phyloP scores from a whole-genome alignment of 2,329 filamentous ascomycete genomes.

The Dichotomopilus funicola region DNA sequence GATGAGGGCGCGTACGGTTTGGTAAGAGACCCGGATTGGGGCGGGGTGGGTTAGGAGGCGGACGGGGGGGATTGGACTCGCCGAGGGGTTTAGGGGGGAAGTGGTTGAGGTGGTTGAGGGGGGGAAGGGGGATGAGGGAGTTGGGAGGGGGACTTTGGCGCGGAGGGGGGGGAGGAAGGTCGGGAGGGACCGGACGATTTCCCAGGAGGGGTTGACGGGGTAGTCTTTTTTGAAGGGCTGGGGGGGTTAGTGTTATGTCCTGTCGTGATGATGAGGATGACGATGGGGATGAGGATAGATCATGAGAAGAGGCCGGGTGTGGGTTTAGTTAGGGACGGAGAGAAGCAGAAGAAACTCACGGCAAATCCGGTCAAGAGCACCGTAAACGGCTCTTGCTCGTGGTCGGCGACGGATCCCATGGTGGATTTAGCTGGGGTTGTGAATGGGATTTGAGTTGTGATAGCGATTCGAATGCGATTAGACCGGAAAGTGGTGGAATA shows the following conservation, averaged over 20 bases:
- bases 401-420: slow-evolving; percentile 14
- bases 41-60: slow-evolving; percentile 59
- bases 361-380: slow-evolving; percentile 42
- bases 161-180: slow-evolving; percentile 50
- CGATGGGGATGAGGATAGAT: background rate
- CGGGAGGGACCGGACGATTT: slow-evolving; percentile 67
- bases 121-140: slow-evolving; percentile 23
- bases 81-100: too few species aligned
- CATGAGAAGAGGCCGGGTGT: background rate
- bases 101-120: background rate
- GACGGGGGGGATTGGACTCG: slow-evolving; percentile 38
- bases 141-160: slow-evolving; percentile 28
- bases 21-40: slow-evolving; percentile 66
- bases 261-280: background rate
- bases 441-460: too few species aligned
- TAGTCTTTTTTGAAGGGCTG: slow-evolving; percentile 71
- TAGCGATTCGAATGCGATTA: too few species aligned
- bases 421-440: background rate
- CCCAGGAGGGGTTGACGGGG: slow-evolving; percentile 71
- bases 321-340: background rate
- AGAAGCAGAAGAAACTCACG: slow-evolving; percentile 35
- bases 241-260: background rate
- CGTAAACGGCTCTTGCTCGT: slow-evolving; percentile 7
- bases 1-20: slow-evolving; percentile 55
- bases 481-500: too few species aligned